Evolutionary conservation across 441 rosid species (phyloP).

Genomic region (Aquilaria agallochum): DNA sequence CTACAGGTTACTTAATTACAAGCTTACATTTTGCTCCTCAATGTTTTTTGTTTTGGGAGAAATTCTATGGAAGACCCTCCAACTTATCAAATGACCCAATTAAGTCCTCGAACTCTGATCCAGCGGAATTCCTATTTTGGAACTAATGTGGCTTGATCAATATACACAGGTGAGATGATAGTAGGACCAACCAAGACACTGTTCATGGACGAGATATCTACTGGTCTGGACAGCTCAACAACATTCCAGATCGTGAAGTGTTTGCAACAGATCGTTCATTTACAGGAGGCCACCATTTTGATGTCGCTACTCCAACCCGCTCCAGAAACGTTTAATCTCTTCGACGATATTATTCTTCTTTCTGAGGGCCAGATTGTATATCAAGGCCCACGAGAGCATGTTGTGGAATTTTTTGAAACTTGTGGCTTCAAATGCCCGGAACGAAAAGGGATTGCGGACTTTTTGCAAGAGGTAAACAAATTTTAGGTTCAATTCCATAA

Average conservation of each 20-base stretch:
- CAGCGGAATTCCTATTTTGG: background rate
- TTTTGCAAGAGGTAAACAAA: slow-evolving; percentile 78
- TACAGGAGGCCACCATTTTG: slow-evolving; percentile 69
- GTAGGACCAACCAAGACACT: slow-evolving; percentile 91
- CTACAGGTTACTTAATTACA: slow-evolving; percentile 47
- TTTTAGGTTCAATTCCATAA: no score
- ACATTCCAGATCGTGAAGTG: slow-evolving; percentile 89
- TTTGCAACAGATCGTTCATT: slow-evolving; percentile 80
- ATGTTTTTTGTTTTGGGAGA: background rate
- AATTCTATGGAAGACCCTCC: no score
- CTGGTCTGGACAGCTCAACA: slow-evolving; percentile 93
- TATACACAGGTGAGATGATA: slow-evolving; percentile 74
- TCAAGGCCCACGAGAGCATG: slow-evolving; percentile 72
- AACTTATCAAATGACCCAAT: background rate
- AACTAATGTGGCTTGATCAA: background rate
- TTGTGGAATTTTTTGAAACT: slow-evolving; percentile 63
- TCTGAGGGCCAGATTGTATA: slow-evolving; percentile 83
- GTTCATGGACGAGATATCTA: slow-evolving; percentile 97
- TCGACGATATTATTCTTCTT: slow-evolving; percentile 73
- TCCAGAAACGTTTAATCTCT: slow-evolving; percentile 89
- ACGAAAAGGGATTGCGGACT: slow-evolving; percentile 89
- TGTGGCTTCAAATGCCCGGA: slow-evolving; percentile 90
- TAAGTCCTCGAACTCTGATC: background rate
- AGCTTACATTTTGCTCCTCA: background rate
- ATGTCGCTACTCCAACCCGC: slow-evolving; percentile 90